Evolutionary conservation across 75 land plant genomes (phyloP).

Genomic region (Chamaecyparis obtusa): DNA sequence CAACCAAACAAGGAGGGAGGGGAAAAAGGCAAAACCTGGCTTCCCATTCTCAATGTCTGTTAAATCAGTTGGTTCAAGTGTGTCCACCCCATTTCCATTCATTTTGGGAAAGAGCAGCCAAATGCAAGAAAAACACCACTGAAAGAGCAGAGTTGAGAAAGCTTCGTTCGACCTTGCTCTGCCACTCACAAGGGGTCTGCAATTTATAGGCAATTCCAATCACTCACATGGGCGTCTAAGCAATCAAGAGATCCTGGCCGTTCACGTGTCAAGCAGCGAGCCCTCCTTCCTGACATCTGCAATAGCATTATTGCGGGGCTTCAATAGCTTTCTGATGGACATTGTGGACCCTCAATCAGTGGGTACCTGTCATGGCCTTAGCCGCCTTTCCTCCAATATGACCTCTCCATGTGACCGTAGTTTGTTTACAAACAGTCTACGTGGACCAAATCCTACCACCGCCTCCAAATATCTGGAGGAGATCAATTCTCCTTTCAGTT

Average conservation of each 20-base stretch:
- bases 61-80: neutral
- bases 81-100: neutral
- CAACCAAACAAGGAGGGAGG: too few relatives aligned
- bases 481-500: too few relatives aligned
- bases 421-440: too few relatives aligned
- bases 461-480: neutral
- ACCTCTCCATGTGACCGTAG: too few relatives aligned
- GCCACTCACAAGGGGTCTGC: neutral
- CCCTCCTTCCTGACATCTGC: neutral
- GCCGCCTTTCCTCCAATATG: neutral
- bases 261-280: neutral
- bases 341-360: neutral
- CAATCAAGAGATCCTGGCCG: neutral
- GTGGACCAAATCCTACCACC: neutral
- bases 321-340: too few relatives aligned
- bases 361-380: neutral
- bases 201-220: neutral
- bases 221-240: neutral
- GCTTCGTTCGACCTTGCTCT: neutral
- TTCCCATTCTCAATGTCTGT: conserved; percentile 6
- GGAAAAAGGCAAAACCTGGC: too few relatives aligned
- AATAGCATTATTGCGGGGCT: neutral
- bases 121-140: neutral
- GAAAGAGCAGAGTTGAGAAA: neutral
- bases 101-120: neutral